Evolutionary conservation across 1,284 basidiomycete genomes (phyloP), one percentile per base, ranked within the genome.

Genomic region (Ustilago trichophora): DNA sequence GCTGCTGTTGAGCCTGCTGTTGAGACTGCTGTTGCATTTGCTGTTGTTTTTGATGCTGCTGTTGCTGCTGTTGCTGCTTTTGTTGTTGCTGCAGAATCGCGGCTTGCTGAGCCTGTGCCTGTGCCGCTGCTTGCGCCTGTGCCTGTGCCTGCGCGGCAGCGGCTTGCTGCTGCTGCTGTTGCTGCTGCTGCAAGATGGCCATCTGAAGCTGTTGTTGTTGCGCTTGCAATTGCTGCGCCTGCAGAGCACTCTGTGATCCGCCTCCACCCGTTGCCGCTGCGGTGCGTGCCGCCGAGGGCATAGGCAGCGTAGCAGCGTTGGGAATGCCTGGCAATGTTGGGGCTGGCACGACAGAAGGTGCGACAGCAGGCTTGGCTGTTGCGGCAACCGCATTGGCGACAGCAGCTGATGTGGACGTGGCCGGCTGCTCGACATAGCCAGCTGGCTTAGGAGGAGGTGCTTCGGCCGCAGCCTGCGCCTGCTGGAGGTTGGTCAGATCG

Each of bases 401-500:
- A 4, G 65, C 58, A 11, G 49, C 22, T 11, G 51, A 46, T 18
- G 58, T 38, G 6, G 58, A 43, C 3, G 48, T 44, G 13, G 51
- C 42, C 3, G 59, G 38, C 40, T 69, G 66, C 32, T 69, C 59
- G 29, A 69, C 66, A 32, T 64, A 69, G 18, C 66, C 66, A 3
- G 66, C 59, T 6, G 66, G 66, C 48, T 69, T 60, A 18, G 75
- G 64, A 3, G 71, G 19, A 19, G 71, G 70, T 8, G 62, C 56
- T 29, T 77, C 76, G 13, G 75, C 72, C 2, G 76, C 77, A 19
- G 75, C 71, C 34, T 78, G 72, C 5, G 77, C 78, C 33, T 78
- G 76, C 40, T 75, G 77, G 41, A 80, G 70, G 51, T 80, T 74
- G 21, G 72, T 80, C 35, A 76, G 66, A 44, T 80, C 78, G 16